Conservation (phyloP, 2,329 filamentous ascomycete genomes). For the Hypoxylon sp. region DNA sequence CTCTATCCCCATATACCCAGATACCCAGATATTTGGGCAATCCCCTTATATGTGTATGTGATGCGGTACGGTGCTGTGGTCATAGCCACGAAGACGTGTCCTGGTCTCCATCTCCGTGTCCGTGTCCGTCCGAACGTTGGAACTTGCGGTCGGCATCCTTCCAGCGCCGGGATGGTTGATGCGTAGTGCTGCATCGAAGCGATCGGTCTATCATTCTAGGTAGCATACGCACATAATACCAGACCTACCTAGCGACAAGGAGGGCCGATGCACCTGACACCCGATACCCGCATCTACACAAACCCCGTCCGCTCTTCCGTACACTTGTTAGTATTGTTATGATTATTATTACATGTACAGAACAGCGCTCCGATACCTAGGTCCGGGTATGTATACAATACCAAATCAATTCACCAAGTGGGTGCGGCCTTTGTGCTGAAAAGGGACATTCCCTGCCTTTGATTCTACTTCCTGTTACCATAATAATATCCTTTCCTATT, state of each 20-base stretch:
- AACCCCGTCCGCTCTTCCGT: constrained; percentile 15
- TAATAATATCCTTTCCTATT: not conserved
- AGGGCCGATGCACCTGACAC: constrained; percentile 14
- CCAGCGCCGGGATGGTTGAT: constrained; percentile 32
- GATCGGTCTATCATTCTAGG: constrained; percentile 27
- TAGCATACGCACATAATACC: constrained; percentile 6
- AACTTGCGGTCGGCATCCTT: constrained; percentile 29
- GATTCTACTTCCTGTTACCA: not conserved
- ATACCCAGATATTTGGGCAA: constrained; percentile 19
- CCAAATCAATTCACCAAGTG: constrained; percentile 15
- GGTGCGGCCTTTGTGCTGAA: constrained; percentile 16
- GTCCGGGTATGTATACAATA: not conserved
- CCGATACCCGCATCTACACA: constrained; percentile 14
- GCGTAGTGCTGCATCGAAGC: constrained; percentile 33
- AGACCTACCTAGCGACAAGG: constrained; percentile 12
- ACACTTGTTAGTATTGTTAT: too few relatives aligned
- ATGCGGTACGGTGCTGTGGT: constrained; percentile 10
- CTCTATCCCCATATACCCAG: constrained; percentile 5
- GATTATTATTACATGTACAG: too few relatives aligned
- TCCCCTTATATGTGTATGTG: too few relatives aligned
- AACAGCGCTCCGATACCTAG: constrained; percentile 5
- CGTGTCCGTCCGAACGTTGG: constrained; percentile 16
- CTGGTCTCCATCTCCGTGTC: too few relatives aligned
- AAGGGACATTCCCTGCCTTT: constrained; percentile 8
- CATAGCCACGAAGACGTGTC: too few relatives aligned